Conservation (phyloP, 1,284 basidiomycete species). For the Cryptococcus deneoformans region DNA sequence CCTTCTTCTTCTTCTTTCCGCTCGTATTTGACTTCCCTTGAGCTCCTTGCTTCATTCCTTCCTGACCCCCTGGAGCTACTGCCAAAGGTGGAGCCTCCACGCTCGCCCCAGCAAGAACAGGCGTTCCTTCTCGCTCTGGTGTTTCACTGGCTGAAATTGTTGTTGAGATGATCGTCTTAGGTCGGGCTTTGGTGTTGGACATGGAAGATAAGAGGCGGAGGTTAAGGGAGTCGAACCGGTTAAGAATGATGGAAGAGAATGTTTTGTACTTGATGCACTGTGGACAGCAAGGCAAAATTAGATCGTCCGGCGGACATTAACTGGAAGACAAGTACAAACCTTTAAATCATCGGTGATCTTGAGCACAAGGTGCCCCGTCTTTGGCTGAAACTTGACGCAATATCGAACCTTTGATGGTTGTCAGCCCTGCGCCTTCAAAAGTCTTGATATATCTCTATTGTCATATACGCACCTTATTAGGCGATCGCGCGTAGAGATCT, state of each 20-base stretch:
- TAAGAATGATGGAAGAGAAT: constrained; percentile 85
- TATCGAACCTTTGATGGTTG: constrained; percentile 67
- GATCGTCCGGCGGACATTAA: not conserved
- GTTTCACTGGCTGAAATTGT: constrained; percentile 4
- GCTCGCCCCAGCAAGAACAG: constrained; percentile 1
- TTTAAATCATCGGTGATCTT: constrained; percentile 86
- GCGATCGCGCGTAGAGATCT: constrained; percentile 71
- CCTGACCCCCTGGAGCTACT: not conserved
- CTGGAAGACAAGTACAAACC: constrained; percentile 54
- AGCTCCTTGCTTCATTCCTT: not conserved
- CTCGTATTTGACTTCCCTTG: constrained; percentile 6
- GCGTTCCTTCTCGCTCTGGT: constrained; percentile 15
- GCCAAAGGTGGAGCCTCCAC: not conserved
- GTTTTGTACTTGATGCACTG: constrained; percentile 96
- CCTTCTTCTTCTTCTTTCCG: constrained; percentile 41
- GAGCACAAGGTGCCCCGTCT: constrained; percentile 77
- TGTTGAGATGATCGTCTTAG: constrained; percentile 2
- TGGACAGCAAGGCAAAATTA: not conserved
- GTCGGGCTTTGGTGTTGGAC: constrained; percentile 24
- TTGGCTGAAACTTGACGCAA: constrained; percentile 79
- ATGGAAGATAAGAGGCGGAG: constrained; percentile 51
- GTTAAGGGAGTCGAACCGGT: constrained; percentile 91
- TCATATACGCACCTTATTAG: constrained; percentile 60
- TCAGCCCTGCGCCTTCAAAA: not conserved
- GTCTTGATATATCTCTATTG: not conserved